phyloP scores from a whole-genome alignment of 192 early-diverging fungal genomes.

The Linnemannia zychae region DNA sequence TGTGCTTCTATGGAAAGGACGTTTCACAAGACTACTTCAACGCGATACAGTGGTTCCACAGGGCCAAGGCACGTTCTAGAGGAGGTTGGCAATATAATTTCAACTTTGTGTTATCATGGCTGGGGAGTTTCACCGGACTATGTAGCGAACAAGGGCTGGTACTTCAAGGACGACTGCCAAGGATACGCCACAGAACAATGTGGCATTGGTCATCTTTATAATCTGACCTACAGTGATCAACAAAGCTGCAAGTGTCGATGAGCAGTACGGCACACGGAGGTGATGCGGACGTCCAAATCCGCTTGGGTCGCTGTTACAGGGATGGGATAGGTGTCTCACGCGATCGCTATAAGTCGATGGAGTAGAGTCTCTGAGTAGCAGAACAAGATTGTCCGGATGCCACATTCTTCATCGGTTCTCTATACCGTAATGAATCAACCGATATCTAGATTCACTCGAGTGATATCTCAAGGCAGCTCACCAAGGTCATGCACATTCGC shows the following conservation, averaged over 20 bases:
- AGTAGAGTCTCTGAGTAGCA: conserved; percentile 70
- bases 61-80: conserved; percentile 72
- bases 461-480: neutral
- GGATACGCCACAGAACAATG: neutral
- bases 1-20: conserved; percentile 79
- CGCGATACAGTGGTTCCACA: conserved; percentile 70
- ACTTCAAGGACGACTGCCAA: neutral
- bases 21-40: conserved; percentile 52
- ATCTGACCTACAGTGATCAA: neutral
- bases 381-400: conserved; percentile 79
- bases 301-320: conserved; percentile 78
- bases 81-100: conserved; percentile 81
- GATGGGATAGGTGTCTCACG: conserved; percentile 72
- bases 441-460: neutral
- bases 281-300: neutral
- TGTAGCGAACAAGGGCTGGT: conserved; percentile 60
- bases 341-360: conserved; percentile 61
- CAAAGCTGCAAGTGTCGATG: neutral
- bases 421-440: conserved; percentile 37
- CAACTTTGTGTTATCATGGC: conserved; percentile 75
- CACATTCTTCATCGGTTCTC: conserved; percentile 81
- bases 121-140: conserved; percentile 63
- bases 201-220: neutral
- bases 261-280: neutral
- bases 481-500: conserved; percentile 37